A percentile compares a stretch with the other conserved stretches of the same genome.
Evolutionary conservation across 345 rosid genomes (phyloP).

Genomic region (Gossypium turneri): DNA sequence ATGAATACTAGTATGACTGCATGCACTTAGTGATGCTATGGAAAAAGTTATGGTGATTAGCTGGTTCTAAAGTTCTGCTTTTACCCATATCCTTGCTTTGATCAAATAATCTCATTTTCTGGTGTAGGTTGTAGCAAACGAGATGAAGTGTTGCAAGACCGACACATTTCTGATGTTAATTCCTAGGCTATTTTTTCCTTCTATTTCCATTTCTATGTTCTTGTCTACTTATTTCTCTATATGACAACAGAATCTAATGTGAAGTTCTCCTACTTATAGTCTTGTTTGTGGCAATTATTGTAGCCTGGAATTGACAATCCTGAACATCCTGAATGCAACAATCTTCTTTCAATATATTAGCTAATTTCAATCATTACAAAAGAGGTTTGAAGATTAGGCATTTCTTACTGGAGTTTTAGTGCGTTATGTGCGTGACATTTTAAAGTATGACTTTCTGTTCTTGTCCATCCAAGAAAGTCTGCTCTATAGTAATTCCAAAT

Average conservation of each 20-base stretch:
- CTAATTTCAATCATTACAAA: constrained; percentile 78
- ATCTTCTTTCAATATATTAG: constrained; percentile 86
- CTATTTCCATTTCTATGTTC: not conserved
- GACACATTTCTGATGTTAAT: constrained; percentile 69
- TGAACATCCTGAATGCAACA: constrained; percentile 90
- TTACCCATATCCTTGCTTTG: not conserved
- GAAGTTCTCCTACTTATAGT: constrained; percentile 11
- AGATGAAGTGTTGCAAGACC: constrained; percentile 91
- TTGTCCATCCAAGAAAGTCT: not conserved
- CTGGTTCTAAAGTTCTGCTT: not conserved
- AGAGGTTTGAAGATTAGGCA: constrained; percentile 41
- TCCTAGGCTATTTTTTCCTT: constrained; percentile 9
- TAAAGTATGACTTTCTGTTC: not conserved
- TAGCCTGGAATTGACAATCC: constrained; percentile 87
- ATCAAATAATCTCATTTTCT: not conserved
- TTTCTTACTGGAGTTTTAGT: not conserved
- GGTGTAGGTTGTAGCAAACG: constrained; percentile 65
- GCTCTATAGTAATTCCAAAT: not conserved
- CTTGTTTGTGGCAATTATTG: constrained; percentile 12
- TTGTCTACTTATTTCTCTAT: not conserved
- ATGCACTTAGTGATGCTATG: not conserved
- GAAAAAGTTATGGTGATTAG: not conserved
- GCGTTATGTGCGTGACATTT: not conserved
- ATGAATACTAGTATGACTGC: not conserved
- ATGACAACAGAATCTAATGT: not conserved